Conservation (phyloP, 805 yeast genomes). For the Candida silvatica region DNA sequence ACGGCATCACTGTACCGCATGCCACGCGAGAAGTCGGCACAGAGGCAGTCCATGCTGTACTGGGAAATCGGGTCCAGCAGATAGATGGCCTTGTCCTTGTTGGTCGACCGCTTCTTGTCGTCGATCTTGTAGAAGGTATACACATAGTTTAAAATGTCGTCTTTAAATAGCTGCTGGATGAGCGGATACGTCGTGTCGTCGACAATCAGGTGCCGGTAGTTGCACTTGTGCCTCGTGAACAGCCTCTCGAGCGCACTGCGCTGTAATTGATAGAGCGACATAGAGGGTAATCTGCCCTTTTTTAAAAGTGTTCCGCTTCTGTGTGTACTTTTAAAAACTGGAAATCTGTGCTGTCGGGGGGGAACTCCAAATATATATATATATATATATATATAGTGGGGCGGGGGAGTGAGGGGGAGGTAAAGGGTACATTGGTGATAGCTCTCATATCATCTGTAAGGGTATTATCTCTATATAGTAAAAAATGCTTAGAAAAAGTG, state of each 20-base stretch:
- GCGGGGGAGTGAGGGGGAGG: too few relatives aligned
- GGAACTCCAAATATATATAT: too few relatives aligned
- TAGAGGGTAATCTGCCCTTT: constrained; percentile 3
- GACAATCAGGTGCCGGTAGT: constrained; percentile 22
- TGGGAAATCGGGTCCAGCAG: constrained; percentile 54
- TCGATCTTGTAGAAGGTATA: constrained; percentile 23
- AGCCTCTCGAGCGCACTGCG: constrained; percentile 12
- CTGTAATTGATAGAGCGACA: constrained; percentile 21
- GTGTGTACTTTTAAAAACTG: too few relatives aligned
- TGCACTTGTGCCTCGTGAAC: constrained; percentile 10
- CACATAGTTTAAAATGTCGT: constrained; percentile 21
- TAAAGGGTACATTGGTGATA: too few relatives aligned
- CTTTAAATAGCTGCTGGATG: constrained; percentile 16
- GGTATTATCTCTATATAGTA: too few relatives aligned
- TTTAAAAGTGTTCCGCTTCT: too few relatives aligned
- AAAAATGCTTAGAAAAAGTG: constrained; percentile 66
- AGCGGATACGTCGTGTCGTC: constrained; percentile 22
- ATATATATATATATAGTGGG: too few relatives aligned
- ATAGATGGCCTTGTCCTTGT: constrained; percentile 60
- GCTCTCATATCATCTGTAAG: too few relatives aligned
- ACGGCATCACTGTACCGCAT: constrained; percentile 63
- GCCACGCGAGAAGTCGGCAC: constrained; percentile 74
- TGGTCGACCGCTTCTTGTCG: constrained; percentile 19
- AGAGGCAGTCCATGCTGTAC: constrained; percentile 66
- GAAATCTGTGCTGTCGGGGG: too few relatives aligned